Evolutionary conservation across 2,329 filamentous ascomycete species (phyloP), one percentile per base, ranked within the genome.

Genomic region (Colletotrichum sp.): DNA sequence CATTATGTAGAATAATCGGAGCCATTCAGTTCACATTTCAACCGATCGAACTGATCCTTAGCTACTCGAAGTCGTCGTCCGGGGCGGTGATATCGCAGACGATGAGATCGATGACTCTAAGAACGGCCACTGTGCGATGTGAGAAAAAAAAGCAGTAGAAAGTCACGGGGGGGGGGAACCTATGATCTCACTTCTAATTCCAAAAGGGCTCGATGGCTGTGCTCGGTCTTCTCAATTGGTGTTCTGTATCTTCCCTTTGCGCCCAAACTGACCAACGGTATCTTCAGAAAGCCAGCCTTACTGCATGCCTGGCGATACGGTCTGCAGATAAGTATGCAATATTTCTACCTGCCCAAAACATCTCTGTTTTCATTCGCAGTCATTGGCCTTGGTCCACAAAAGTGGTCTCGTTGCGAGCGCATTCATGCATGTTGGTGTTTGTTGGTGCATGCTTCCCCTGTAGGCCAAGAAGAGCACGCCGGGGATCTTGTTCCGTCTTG

Each of bases 381-480:
- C 39, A 10, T 43, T n/a, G 18, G 6, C 9, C 4, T 43, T n/a
- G 39, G 24, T 78, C 80, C 65, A 77, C 78, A 52, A 77, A 79
- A 5, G 82, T 83, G 61, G 52, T 21, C 52, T 69, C 55, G 32
- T 69, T 39, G 39, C 39, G 39, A 43, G 39, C 18, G 18, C 39
- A 43, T 43, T 43, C 18, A 43, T 43, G 39, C 39, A 43, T 43
- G 39, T 43, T 43, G 39, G 39, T 43, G 39, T 43, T 43, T 43
- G 39, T 43, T 43, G 39, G 39, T 43, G 39, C 39, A 43, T 43
- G 39, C 39, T 43, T 43, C 39, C 39, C 39, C 39, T 43, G 39
- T n/a, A n/a, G 39, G 39, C 39, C 39, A 43, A 43, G 39, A 43
- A 43, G 39, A 43, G 8, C 1, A 43, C 16, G 39, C 18, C 18